These are phyloP conservation scores for Ceratocystis variospora DNA, from an alignment of 2,329 filamentous ascomycete species.

Conservation along the genomic window DNA sequence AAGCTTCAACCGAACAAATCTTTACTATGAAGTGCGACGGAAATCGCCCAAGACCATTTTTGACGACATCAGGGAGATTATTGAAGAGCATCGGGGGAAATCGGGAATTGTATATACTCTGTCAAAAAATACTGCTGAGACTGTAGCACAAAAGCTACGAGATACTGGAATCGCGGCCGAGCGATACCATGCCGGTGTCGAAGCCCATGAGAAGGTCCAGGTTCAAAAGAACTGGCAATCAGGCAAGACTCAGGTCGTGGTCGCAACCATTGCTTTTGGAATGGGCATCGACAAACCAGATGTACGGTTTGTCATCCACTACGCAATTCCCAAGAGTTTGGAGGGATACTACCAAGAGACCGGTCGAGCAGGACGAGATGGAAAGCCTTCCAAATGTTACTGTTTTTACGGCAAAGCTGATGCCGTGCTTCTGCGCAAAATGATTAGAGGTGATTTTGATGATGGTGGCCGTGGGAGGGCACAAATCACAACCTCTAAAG, in stretches of 20 bases:
- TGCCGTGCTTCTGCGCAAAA: slow-evolving; percentile 54
- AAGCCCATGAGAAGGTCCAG: slow-evolving; percentile 49
- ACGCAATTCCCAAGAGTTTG: slow-evolving; percentile 81
- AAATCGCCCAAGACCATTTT: slow-evolving; percentile 48
- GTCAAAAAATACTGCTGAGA: slow-evolving; percentile 70
- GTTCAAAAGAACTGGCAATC: slow-evolving; percentile 75
- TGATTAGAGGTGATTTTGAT: slow-evolving; percentile 74
- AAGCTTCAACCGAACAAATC: slow-evolving; percentile 93
- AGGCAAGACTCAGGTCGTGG: slow-evolving; percentile 71
- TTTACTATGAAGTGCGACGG: slow-evolving; percentile 69
- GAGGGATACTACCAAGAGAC: slow-evolving; percentile 99
- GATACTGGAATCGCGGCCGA: slow-evolving; percentile 55
- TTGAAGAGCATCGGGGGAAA: slow-evolving; percentile 50
- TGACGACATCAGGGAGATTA: slow-evolving; percentile 46
- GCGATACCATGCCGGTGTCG: slow-evolving; percentile 77
- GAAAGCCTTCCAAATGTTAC: slow-evolving; percentile 74
- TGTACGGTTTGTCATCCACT: slow-evolving; percentile 91
- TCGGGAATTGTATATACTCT: slow-evolving; percentile 91
- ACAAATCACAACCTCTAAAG: slow-evolving; percentile 30
- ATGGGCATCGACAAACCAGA: slow-evolving; percentile 99
- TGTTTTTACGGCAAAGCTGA: slow-evolving; percentile 79
- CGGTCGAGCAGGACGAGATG: slow-evolving; percentile 84
- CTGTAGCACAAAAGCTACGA: slow-evolving; percentile 56
- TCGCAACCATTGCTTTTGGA: slow-evolving; percentile 95
- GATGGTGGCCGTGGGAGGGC: background rate